A percentile compares a stretch with the other conserved stretches of the same genome.
Evolutionary conservation across 148 eudicot genomes (phyloP).

Genomic region (Rhododendron simsii): DNA sequence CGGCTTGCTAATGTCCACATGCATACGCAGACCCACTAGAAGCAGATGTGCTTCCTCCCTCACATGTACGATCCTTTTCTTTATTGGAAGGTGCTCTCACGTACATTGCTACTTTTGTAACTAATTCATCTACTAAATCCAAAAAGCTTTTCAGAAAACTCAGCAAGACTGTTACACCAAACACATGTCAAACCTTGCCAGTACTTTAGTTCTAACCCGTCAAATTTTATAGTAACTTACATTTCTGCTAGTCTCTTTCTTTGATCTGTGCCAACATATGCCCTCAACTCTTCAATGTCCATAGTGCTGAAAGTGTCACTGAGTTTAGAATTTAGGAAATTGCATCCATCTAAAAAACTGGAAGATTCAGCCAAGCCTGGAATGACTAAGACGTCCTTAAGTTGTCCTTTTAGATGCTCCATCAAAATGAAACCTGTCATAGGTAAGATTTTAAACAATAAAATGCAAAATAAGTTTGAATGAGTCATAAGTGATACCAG

Average conservation of each 20-base stretch:
- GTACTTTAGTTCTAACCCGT: neutral
- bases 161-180: neutral
- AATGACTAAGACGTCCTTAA: conserved; percentile 27
- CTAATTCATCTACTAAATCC: neutral
- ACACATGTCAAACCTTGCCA: neutral
- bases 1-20: neutral
- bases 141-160: neutral
- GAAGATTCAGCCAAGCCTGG: conserved; percentile 27
- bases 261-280: conserved; percentile 7
- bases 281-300: conserved; percentile 19
- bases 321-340: conserved; percentile 27
- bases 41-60: neutral
- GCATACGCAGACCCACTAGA: neutral
- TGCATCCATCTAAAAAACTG: conserved; percentile 30
- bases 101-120: neutral
- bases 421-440: conserved; percentile 40
- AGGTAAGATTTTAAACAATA: neutral
- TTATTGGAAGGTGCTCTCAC: neutral
- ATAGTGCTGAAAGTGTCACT: conserved; percentile 10
- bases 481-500: neutral
- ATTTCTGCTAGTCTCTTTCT: conserved; percentile 14
- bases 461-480: neutral
- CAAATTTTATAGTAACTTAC: conserved; percentile 16
- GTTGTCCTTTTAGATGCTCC: conserved; percentile 37
- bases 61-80: neutral